These are phyloP conservation scores for Astragalus membranaceus DNA, from an alignment of 306 rosid genomes.

Conservation along the genomic window DNA sequence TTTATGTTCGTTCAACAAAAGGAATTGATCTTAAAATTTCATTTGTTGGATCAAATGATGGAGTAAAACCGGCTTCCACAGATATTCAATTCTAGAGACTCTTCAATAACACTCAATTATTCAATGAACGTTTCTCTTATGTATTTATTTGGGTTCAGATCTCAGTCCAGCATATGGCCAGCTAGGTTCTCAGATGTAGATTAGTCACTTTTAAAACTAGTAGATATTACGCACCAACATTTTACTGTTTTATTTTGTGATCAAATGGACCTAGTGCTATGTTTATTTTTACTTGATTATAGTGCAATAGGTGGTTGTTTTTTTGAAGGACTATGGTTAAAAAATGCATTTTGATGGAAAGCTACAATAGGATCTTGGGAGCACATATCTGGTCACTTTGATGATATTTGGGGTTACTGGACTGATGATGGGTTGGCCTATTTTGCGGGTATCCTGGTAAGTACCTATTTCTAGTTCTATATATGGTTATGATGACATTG, in stretches of 20 bases:
- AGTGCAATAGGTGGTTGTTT: constrained; percentile 64
- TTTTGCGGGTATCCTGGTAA: constrained; percentile 70
- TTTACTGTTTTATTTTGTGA: not conserved
- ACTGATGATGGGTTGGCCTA: constrained; percentile 84
- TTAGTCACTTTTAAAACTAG: too few relatives aligned
- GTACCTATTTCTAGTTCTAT: constrained; percentile 1
- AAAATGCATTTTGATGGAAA: constrained; percentile 86
- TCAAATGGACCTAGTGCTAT: not conserved
- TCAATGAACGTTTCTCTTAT: not conserved
- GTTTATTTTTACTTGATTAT: not conserved
- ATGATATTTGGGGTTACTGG: constrained; percentile 85
- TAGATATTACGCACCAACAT: too few relatives aligned
- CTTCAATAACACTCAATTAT: not conserved
- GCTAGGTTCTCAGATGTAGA: constrained; percentile 21
- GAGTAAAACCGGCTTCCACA: constrained; percentile 35
- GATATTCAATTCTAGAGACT: not conserved
- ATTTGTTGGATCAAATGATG: constrained; percentile 37
- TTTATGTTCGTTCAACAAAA: constrained; percentile 29
- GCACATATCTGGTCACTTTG: constrained; percentile 76
- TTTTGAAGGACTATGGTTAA: constrained; percentile 73
- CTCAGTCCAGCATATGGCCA: not conserved
- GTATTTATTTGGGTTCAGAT: not conserved
- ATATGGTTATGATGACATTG: too few relatives aligned
- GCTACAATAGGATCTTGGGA: constrained; percentile 76
- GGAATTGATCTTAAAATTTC: constrained; percentile 42